Evolutionary conservation across 345 rosid genomes (phyloP).

Genomic region (Sonneratia alba): DNA sequence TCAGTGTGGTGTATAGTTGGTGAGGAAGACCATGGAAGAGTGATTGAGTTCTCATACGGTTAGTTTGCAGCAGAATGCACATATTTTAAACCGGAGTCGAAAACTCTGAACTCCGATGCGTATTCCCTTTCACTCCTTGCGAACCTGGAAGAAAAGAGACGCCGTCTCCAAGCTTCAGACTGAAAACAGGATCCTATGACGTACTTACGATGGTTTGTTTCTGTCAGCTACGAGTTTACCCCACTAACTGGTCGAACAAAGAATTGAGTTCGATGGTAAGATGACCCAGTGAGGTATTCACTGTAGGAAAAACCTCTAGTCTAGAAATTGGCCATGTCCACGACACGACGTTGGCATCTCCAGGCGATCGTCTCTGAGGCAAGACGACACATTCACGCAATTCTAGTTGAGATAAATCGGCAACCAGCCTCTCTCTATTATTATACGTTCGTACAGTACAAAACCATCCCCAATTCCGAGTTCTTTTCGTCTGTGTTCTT

Average conservation of each 20-base stretch:
- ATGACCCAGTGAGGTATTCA: neutral
- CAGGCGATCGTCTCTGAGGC: conserved; percentile 95
- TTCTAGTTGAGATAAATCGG: neutral
- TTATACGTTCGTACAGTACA: too few species aligned
- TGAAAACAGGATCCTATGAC: neutral
- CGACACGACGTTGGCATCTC: conserved; percentile 67
- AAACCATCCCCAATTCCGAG: too few species aligned
- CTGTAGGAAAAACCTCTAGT: conserved; percentile 73
- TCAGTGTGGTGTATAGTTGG: neutral
- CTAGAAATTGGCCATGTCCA: conserved; percentile 78
- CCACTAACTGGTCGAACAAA: neutral
- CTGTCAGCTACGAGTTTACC: neutral
- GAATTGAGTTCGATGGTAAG: neutral
- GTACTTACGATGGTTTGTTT: neutral
- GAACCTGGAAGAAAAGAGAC: neutral
- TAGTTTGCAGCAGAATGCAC: neutral
- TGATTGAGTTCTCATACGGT: neutral
- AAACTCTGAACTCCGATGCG: neutral
- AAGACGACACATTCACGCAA: conserved; percentile 37
- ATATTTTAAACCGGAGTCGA: neutral
- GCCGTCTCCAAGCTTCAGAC: neutral
- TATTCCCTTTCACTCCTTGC: neutral
- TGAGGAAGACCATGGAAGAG: neutral
- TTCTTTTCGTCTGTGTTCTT: neutral
- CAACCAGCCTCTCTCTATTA: neutral